Conservation (phyloP, 2,329 filamentous ascomycete species). For the Cladosporium sp. region DNA sequence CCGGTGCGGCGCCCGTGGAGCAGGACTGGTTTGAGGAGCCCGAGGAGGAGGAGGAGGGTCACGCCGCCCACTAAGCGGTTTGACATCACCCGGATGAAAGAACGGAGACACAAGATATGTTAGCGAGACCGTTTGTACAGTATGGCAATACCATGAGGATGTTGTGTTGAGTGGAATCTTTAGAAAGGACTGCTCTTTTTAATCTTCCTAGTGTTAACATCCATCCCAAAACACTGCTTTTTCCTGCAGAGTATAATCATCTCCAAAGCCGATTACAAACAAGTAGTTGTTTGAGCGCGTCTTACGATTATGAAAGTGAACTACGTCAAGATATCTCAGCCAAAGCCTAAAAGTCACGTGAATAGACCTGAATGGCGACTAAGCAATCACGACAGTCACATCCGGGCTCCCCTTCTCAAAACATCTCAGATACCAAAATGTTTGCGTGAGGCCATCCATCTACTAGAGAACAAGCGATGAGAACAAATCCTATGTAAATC, state of each 20-base stretch:
- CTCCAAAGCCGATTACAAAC: not conserved
- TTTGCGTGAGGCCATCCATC: not conserved
- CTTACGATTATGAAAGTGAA: not conserved
- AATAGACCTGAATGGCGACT: not conserved
- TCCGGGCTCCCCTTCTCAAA: not conserved
- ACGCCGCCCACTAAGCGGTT: conserved; percentile 16
- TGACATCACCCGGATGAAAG: not conserved
- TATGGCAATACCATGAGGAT: conserved; percentile 19
- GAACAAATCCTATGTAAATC: not conserved
- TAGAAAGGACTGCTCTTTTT: not conserved
- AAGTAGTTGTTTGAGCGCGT: not conserved
- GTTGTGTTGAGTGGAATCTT: conserved; percentile 9
- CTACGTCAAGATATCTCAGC: not conserved
- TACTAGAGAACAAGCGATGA: not conserved
- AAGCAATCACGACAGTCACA: not conserved
- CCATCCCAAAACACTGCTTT: not conserved
- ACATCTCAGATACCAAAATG: not conserved
- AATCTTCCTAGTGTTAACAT: not conserved
- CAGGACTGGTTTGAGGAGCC: conserved; percentile 62
- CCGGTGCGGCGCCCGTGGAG: conserved; percentile 60
- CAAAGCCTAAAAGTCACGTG: not conserved
- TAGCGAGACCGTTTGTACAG: conserved; percentile 16
- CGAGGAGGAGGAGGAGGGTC: conserved; percentile 32
- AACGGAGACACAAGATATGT: conserved; percentile 12
- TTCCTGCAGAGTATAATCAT: not conserved